Base-by-base conservation (phyloP, 2,329 filamentous ascomycete species). In the Zasmidium citrigriseum region DNA sequence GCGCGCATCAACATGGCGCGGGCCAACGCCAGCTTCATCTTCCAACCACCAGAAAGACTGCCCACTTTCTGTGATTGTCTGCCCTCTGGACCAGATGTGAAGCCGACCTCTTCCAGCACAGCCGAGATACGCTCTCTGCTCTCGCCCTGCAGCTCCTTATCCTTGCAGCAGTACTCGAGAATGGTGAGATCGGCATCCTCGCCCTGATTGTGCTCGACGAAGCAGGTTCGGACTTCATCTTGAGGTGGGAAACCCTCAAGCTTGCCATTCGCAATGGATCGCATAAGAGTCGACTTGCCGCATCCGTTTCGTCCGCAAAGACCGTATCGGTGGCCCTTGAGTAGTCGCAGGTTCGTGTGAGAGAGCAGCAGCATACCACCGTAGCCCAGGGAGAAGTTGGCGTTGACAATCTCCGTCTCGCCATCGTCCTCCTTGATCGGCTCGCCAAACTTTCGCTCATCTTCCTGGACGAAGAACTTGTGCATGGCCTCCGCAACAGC, bases 261-360 rank as follows among this genome's bases (percentile, higher is more conserved):
- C 82, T 99, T 99, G 72, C 93, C 93, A 59, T 89, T 89, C 52
- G 95, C 90, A 70, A 99, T 99, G 74, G 90, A 92, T 73, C 91
- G 90, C 95, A 99, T 98, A 58, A 99, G 84, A 1, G 95, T 99
- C n/a, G 95, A 98, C 80, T 99, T 99, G 72, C 95, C 95, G 57
- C 93, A 92, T 80, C 95, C 95, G 75, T 99, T 99, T 69, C 93
- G 90, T 70, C 95, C 95, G 71, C 93, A 97, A 18, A 99, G 89
- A 75, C 95, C 95, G 73, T 99, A 99, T 59, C 95, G 89, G 77
- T 98, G 95, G 57, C 95, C 95, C 82, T 98, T 97, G 70, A 98
- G 84, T 9, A 99, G 86, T 45, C 92, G 88, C 46, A 99, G 82
- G 75, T 97, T 98, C 66, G 95, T 97, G 79, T 98, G 95, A 4